These are phyloP conservation scores for Aspergillus ellipticus DNA, from an alignment of 495 filamentous ascomycete species.

Conservation along the genomic window DNA sequence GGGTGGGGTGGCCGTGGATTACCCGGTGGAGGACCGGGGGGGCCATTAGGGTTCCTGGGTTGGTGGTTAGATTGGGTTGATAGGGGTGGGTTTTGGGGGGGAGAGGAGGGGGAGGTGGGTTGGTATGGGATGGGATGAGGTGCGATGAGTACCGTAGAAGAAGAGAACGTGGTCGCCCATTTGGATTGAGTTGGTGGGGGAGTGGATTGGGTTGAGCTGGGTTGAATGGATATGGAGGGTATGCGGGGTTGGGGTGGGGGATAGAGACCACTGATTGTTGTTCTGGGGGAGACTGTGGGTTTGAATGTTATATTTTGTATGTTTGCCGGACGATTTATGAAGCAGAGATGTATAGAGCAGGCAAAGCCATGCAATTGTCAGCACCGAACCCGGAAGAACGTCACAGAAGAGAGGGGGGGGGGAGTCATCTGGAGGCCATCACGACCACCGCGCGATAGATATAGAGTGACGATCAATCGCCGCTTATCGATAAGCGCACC, in stretches of 20 bases:
- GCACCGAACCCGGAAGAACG: neutral
- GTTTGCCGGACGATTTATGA: too few species aligned
- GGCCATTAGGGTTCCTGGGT: constrained; percentile 63
- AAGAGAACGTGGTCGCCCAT: constrained; percentile 51
- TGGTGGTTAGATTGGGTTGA: too few species aligned
- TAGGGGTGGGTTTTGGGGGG: neutral
- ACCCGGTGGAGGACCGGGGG: constrained; percentile 78
- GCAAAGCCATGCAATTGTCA: too few species aligned
- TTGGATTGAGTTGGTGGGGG: too few species aligned
- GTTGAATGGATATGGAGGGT: neutral
- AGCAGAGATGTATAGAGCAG: too few species aligned
- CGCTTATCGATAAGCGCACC: constrained; percentile 22
- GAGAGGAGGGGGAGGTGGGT: neutral
- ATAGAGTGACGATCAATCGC: neutral
- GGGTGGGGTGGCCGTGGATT: constrained; percentile 59
- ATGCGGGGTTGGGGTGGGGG: neutral
- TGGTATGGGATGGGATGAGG: constrained; percentile 3
- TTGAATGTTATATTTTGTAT: too few species aligned
- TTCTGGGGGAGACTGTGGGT: too few species aligned
- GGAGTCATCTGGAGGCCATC: too few species aligned
- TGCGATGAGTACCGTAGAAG: constrained; percentile 49
- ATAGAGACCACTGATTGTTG: too few species aligned
- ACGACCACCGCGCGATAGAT: too few species aligned
- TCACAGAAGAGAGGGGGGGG: neutral
- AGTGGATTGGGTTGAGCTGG: too few species aligned